phyloP scores from a whole-genome alignment of 208 protist species.

The Acanthamoeba castellanii region DNA sequence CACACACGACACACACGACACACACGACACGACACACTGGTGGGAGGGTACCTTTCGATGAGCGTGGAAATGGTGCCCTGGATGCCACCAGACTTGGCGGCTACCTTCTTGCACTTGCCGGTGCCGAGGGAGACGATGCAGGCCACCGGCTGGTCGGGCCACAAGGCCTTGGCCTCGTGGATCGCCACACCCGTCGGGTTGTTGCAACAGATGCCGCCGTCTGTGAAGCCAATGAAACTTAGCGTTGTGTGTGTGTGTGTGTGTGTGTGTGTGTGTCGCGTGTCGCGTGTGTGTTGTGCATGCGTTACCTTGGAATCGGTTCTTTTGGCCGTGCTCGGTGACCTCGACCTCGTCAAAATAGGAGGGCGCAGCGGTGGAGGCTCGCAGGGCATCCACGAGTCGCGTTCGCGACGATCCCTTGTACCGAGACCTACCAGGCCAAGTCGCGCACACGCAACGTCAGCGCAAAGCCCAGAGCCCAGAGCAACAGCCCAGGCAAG shows the following conservation, averaged over 20 bases:
- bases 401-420: constrained; percentile 17
- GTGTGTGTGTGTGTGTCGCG: neutral
- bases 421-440: neutral
- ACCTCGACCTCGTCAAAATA: constrained; percentile 76
- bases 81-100: neutral
- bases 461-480: too few relatives aligned
- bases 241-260: too few relatives aligned
- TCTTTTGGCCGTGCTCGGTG: constrained; percentile 34
- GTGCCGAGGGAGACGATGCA: constrained; percentile 66
- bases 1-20: neutral
- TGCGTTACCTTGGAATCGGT: neutral
- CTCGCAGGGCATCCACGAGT: constrained; percentile 54
- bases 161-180: constrained; percentile 75
- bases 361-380: constrained; percentile 74
- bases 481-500: too few relatives aligned
- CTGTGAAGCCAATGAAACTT: too few relatives aligned
- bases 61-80: constrained; percentile 39
- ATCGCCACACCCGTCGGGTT: constrained; percentile 74
- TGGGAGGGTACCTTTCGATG: constrained; percentile 7
- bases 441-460: neutral
- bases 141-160: constrained; percentile 55
- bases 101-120: neutral
- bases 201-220: constrained; percentile 67
- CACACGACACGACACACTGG: neutral
- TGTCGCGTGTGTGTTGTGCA: neutral